A percentile compares a stretch with the other conserved stretches of the same genome.
phyloP scores from a whole-genome alignment of 805 yeast genomes.

The Myxozyma monticola region DNA sequence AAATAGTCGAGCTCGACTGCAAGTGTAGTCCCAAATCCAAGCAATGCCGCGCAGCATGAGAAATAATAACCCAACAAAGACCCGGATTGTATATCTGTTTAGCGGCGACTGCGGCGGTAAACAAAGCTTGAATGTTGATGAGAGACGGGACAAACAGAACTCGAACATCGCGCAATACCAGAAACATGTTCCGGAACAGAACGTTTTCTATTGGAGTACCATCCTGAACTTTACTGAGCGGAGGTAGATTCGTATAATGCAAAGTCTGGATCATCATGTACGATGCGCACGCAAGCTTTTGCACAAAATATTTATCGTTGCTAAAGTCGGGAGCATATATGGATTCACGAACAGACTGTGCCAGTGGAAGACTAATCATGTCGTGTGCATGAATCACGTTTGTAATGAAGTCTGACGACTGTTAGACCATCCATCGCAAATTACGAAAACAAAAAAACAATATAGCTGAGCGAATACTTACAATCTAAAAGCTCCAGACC shows the following conservation, averaged over 20 bases:
- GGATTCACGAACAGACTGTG: slow-evolving; percentile 9
- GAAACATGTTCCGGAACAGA: slow-evolving; percentile 19
- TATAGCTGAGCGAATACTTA: slow-evolving; percentile 1
- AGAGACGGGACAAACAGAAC: slow-evolving; percentile 20
- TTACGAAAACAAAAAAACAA: too few species aligned
- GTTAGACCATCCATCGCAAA: too few species aligned
- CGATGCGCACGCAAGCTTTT: slow-evolving; percentile 20
- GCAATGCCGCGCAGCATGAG: slow-evolving; percentile 26
- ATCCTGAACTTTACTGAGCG: not conserved
- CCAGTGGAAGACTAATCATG: slow-evolving; percentile 7
- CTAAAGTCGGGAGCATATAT: slow-evolving; percentile 9
- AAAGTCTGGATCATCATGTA: slow-evolving; percentile 25
- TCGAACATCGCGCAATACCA: slow-evolving; percentile 18
- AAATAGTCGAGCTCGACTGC: not conserved
- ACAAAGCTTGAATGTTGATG: slow-evolving; percentile 21
- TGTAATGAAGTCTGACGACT: slow-evolving; percentile 10
- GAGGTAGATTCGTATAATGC: not conserved
- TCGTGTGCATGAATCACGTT: slow-evolving; percentile 8
- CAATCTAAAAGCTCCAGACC: slow-evolving; percentile 18
- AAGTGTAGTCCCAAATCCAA: slow-evolving; percentile 19
- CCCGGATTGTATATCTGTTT: slow-evolving; percentile 27
- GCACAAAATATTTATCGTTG: slow-evolving; percentile 14
- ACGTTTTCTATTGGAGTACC: slow-evolving; percentile 16
- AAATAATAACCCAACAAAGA: slow-evolving; percentile 24
- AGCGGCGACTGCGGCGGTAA: slow-evolving; percentile 21